Percentiles rank a stretch among this genome's conserved stretches.
These are phyloP conservation scores for Phyllosticta citriasiana DNA, from an alignment of 2,329 filamentous ascomycete genomes.

Conservation along the genomic window DNA sequence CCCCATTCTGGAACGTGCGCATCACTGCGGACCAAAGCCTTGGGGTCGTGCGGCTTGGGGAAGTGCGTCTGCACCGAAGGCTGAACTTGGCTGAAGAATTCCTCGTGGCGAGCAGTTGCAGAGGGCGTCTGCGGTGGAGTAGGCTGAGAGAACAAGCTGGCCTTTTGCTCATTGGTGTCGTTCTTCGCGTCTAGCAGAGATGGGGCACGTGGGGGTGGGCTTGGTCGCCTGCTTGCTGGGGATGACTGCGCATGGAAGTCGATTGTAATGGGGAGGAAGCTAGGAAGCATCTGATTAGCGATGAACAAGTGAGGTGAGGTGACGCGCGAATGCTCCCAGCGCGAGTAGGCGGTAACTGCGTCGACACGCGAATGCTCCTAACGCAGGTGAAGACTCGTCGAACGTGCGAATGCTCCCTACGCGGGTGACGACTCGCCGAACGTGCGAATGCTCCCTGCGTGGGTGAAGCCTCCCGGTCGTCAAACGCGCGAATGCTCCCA, in stretches of 20 bases:
- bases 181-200: constrained; percentile 39
- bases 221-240: constrained; percentile 18
- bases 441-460: too few species aligned
- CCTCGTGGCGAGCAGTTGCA: constrained; percentile 27
- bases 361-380: too few species aligned
- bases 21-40: constrained; percentile 58
- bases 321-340: neutral
- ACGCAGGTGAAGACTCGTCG: too few species aligned
- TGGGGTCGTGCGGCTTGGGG: constrained; percentile 36
- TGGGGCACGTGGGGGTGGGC: constrained; percentile 16
- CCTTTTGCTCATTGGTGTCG: constrained; percentile 21
- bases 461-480: too few species aligned
- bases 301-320: neutral
- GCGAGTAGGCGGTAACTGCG: neutral
- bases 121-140: constrained; percentile 34
- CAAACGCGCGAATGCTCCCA: neutral
- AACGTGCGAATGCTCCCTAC: too few species aligned
- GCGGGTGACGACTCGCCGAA: too few species aligned
- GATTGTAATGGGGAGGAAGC: constrained; percentile 85
- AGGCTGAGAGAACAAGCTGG: constrained; percentile 31
- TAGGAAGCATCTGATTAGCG: constrained; percentile 26
- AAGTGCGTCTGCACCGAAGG: constrained; percentile 44
- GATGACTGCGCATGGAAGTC: constrained; percentile 63
- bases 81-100: constrained; percentile 36
- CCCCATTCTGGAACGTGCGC: constrained; percentile 72